Evolutionary conservation across 352 stramenopile species (phyloP).

Genomic region (Phytophthora vignae): DNA sequence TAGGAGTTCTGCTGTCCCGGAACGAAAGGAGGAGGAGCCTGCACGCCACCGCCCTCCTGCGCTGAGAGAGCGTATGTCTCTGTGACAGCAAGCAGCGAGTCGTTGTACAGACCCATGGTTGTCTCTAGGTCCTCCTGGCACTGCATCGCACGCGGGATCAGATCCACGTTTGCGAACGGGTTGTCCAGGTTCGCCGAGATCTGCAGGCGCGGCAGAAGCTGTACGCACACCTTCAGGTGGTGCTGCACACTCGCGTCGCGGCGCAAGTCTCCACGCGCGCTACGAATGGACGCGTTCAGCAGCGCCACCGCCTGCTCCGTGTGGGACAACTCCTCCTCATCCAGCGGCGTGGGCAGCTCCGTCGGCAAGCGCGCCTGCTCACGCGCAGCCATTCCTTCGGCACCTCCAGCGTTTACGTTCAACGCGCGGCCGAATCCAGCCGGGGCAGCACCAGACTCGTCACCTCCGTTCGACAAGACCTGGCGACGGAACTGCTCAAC

Average conservation of each 20-base stretch:
- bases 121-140: constrained; percentile 89
- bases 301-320: constrained; percentile 85
- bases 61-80: constrained; percentile 88
- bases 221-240: constrained; percentile 88
- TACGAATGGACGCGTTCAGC: constrained; percentile 83
- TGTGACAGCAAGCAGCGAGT: constrained; percentile 86
- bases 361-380: constrained; percentile 83
- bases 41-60: constrained; percentile 61
- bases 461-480: constrained; percentile 42
- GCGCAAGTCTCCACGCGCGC: constrained; percentile 80
- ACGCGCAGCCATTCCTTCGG: constrained; percentile 80
- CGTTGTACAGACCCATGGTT: constrained; percentile 91
- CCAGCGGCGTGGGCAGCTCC: constrained; percentile 83
- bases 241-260: constrained; percentile 85
- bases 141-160: constrained; percentile 90
- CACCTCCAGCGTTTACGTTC: constrained; percentile 73
- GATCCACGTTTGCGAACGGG: constrained; percentile 87
- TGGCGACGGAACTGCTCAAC: constrained; percentile 87
- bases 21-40: constrained; percentile 84
- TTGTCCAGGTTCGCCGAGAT: constrained; percentile 92
- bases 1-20: constrained; percentile 92
- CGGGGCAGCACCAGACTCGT: constrained; percentile 34
- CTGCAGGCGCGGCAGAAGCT: constrained; percentile 84
- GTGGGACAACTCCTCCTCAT: constrained; percentile 87
- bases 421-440: constrained; percentile 48